Evolutionary conservation across 139 green algal genomes (phyloP).

Genomic region (Zygnema cylindricum): DNA sequence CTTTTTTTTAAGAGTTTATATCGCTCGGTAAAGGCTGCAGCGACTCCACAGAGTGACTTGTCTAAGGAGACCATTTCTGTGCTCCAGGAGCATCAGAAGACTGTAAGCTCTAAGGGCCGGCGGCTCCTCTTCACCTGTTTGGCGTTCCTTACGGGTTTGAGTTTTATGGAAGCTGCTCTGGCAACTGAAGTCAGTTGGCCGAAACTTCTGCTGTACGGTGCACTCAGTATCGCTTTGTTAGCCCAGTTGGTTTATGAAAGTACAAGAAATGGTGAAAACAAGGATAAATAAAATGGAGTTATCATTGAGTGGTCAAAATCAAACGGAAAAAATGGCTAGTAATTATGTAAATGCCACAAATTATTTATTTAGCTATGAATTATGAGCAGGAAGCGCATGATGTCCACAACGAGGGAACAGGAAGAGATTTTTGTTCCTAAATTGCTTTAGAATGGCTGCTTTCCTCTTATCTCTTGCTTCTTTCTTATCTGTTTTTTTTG

Average conservation of each 20-base stretch:
- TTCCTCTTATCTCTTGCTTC: too few relatives aligned
- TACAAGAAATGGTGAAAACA: too few relatives aligned
- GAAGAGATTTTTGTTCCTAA: too few relatives aligned
- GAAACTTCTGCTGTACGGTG: not conserved
- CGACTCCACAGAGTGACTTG: not conserved
- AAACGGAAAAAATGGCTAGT: too few relatives aligned
- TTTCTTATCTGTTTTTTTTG: too few relatives aligned
- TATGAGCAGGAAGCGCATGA: too few relatives aligned
- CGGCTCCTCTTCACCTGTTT: not conserved
- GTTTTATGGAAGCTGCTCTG: not conserved
- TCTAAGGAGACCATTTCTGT: not conserved
- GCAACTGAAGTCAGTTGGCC: not conserved
- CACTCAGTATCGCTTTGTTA: not conserved
- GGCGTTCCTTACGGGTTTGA: not conserved
- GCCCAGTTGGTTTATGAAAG: not conserved
- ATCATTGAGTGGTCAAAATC: too few relatives aligned
- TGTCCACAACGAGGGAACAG: too few relatives aligned
- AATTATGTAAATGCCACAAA: too few relatives aligned
- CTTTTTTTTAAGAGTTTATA: conserved; percentile 39
- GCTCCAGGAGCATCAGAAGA: not conserved
- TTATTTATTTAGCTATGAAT: too few relatives aligned
- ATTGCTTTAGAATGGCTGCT: too few relatives aligned
- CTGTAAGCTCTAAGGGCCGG: not conserved
- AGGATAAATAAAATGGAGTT: too few relatives aligned
- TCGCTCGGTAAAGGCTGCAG: not conserved